Percentiles rank a stretch among this genome's conserved stretches.
These are phyloP conservation scores for Yamadazyma buinensis DNA, from an alignment of 1,139 yeast genomes.

Conservation along the genomic window DNA sequence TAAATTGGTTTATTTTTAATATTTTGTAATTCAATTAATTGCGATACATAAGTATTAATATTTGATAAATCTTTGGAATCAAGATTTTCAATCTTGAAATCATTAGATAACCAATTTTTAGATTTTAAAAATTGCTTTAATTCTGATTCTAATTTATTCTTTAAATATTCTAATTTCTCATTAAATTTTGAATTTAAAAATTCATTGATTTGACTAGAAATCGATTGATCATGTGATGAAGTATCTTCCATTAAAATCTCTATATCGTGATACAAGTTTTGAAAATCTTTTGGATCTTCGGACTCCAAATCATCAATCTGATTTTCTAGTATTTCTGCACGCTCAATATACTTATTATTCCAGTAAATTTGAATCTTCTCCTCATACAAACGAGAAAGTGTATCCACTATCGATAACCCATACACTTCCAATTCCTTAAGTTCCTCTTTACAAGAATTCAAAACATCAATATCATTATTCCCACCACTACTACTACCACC, in stretches of 20 bases:
- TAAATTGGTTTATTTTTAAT: conserved; percentile 28
- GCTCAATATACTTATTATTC: conserved; percentile 6
- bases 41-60: conserved; percentile 11
- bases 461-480: conserved; percentile 7
- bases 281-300: conserved; percentile 8
- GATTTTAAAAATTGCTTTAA: conserved; percentile 9
- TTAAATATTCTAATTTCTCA: conserved; percentile 6
- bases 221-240: background rate
- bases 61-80: conserved; percentile 9
- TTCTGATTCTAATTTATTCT: conserved; percentile 3
- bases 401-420: conserved; percentile 12
- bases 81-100: conserved; percentile 7
- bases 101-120: conserved; percentile 17
- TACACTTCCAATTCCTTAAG: conserved; percentile 11
- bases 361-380: conserved; percentile 1
- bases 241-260: background rate
- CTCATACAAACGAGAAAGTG: conserved; percentile 8
- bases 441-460: conserved; percentile 2
- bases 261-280: conserved; percentile 3
- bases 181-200: conserved; percentile 5
- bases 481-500: background rate
- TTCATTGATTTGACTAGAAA: conserved; percentile 1
- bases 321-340: conserved; percentile 7
- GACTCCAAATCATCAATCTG: conserved; percentile 2
- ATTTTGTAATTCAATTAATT: conserved; percentile 37